Evolutionary conservation across 306 rosid genomes (phyloP).

Genomic region (Inga laurina): DNA sequence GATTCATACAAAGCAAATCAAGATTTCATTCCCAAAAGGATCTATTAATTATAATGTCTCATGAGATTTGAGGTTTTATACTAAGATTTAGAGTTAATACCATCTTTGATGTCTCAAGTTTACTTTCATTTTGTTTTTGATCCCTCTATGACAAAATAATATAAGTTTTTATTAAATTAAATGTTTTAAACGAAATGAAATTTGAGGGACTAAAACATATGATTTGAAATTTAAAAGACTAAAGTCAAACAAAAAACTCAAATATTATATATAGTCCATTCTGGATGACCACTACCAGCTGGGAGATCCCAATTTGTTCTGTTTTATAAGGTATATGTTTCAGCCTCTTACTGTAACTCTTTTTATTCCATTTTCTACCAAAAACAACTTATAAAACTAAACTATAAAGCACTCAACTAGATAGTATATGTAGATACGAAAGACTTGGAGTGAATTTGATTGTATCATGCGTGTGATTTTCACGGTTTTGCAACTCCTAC

Average conservation of each 20-base stretch:
- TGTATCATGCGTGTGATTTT: background rate
- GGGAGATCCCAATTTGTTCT: background rate
- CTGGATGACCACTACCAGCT: background rate
- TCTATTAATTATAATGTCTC: background rate
- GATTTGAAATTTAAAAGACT: too few species aligned
- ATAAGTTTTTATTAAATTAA: too few species aligned
- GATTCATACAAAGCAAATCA: background rate
- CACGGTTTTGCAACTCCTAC: background rate
- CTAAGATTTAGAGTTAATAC: too few species aligned
- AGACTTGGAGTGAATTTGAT: background rate
- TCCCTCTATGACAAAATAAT: rapidly evolving
- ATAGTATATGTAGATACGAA: background rate
- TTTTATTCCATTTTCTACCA: background rate
- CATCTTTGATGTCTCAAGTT: too few species aligned
- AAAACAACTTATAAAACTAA: background rate
- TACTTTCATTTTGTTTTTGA: too few species aligned
- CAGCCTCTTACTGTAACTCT: background rate
- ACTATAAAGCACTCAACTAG: background rate
- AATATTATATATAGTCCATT: background rate
- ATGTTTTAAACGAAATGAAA: too few species aligned
- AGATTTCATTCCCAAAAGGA: background rate
- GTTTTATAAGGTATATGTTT: background rate
- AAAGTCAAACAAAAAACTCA: too few species aligned
- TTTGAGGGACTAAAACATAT: too few species aligned
- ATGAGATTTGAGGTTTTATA: background rate